Conservation (phyloP, 1,284 basidiomycete genomes). For the Rhodofomes roseus region DNA sequence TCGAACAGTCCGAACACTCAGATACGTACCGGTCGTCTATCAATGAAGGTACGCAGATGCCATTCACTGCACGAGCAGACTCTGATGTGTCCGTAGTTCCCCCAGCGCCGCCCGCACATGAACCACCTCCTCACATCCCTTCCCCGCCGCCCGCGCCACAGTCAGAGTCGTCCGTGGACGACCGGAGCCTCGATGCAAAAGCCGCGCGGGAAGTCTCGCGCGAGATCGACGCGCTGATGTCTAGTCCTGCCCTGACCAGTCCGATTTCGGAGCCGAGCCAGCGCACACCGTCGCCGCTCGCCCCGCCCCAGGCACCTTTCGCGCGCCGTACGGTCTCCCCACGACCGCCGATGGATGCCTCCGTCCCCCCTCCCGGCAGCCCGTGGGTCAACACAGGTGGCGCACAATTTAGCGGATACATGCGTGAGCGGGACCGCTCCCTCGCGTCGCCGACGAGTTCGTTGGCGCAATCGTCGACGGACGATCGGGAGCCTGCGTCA, state of each 20-base stretch:
- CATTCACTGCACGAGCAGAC: background rate
- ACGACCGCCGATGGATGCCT: conserved; percentile 11
- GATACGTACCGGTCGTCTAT: background rate
- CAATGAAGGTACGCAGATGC: background rate
- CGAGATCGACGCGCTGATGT: conserved; percentile 56
- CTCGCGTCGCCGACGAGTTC: conserved; percentile 7
- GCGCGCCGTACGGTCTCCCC: conserved; percentile 13
- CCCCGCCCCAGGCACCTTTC: conserved; percentile 15
- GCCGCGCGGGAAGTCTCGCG: conserved; percentile 64
- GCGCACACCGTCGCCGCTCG: conserved; percentile 13
- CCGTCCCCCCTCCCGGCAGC: conserved; percentile 10
- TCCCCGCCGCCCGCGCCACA: conserved; percentile 5
- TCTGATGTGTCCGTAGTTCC: background rate
- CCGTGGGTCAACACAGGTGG: conserved; percentile 11
- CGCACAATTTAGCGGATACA: conserved; percentile 10
- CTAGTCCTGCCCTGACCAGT: conserved; percentile 33
- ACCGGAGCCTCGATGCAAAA: conserved; percentile 50
- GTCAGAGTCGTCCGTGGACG: conserved; percentile 24
- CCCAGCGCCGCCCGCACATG: background rate
- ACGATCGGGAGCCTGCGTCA: conserved; percentile 4
- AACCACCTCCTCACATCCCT: background rate
- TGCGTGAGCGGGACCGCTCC: conserved; percentile 18
- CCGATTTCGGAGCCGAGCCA: conserved; percentile 9
- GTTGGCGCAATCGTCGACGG: background rate
- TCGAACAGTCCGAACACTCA: background rate